Conservation (phyloP, 192 early-diverging fungal species). For the Allomyces arbusculus region DNA sequence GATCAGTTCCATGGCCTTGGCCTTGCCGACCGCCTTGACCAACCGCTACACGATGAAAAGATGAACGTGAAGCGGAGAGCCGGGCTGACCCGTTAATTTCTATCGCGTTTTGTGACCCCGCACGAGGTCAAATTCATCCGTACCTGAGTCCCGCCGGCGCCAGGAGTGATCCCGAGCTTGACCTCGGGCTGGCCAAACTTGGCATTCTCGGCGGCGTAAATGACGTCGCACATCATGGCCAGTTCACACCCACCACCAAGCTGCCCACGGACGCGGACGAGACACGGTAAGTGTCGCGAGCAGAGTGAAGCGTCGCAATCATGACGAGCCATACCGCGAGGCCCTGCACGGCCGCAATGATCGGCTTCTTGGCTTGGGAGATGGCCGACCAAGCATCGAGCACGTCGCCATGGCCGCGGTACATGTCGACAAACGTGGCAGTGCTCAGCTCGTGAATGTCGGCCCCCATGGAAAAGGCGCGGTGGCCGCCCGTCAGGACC, state of each 20-base stretch:
- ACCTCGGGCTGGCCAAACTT: conserved; percentile 97
- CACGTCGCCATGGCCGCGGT: conserved; percentile 56
- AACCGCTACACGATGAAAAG: conserved; percentile 26
- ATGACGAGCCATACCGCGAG: conserved; percentile 46
- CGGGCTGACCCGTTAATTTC: too few relatives aligned
- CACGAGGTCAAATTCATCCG: not conserved
- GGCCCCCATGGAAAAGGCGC: conserved; percentile 33
- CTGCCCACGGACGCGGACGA: conserved; percentile 8
- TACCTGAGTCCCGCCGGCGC: conserved; percentile 18
- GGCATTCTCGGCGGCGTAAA: conserved; percentile 94
- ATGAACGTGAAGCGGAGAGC: too few relatives aligned
- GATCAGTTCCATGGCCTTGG: conserved; percentile 93
- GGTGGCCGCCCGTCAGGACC: too few relatives aligned
- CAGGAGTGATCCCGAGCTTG: conserved; percentile 89
- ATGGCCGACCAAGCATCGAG: conserved; percentile 86
- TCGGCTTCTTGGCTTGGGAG: conserved; percentile 75
- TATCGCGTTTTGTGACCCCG: too few relatives aligned
- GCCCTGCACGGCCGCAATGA: conserved; percentile 95
- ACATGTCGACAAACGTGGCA: conserved; percentile 65
- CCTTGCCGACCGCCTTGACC: conserved; percentile 84
- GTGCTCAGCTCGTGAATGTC: conserved; percentile 98
- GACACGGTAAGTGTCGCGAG: not conserved
- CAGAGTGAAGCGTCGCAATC: not conserved
- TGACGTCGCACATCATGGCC: conserved; percentile 98
- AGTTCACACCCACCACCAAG: conserved; percentile 97